Percentiles rank a stretch among this genome's conserved stretches.
phyloP scores from a whole-genome alignment of 2,329 filamentous ascomycete species.

The Microcyclospora pomicola region DNA sequence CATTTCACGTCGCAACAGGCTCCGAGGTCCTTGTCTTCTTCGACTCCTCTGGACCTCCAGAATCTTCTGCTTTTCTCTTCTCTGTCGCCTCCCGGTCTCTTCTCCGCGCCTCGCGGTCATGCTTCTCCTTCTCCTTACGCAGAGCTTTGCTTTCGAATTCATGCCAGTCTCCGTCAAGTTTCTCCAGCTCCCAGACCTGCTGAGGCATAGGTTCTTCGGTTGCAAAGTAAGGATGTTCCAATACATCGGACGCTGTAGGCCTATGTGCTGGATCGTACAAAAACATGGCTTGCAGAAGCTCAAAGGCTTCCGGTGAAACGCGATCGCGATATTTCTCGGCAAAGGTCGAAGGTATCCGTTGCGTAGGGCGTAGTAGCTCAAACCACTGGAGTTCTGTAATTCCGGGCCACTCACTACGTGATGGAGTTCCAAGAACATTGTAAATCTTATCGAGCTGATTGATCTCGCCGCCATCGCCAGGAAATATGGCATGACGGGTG shows the following conservation, averaged over 20 bases:
- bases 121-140: slow-evolving; percentile 71
- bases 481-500: slow-evolving; percentile 82
- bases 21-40: too few relatives aligned
- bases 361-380: slow-evolving; percentile 68
- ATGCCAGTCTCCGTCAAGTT: slow-evolving; percentile 90
- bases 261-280: slow-evolving; percentile 73
- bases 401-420: slow-evolving; percentile 69
- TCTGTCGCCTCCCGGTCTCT: slow-evolving; percentile 28
- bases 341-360: slow-evolving; percentile 61
- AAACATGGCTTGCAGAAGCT: slow-evolving; percentile 74
- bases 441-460: slow-evolving; percentile 97
- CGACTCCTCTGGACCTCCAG: too few relatives aligned
- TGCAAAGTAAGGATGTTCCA: slow-evolving; percentile 80
- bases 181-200: slow-evolving; percentile 69
- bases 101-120: slow-evolving; percentile 42
- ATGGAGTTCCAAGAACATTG: slow-evolving; percentile 77
- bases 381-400: slow-evolving; percentile 96
- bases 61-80: slow-evolving; percentile 20
- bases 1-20: too few relatives aligned
- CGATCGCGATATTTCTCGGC: slow-evolving; percentile 67
- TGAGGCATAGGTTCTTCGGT: slow-evolving; percentile 62
- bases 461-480: slow-evolving; percentile 89
- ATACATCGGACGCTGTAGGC: slow-evolving; percentile 68
- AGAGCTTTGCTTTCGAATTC: slow-evolving; percentile 96
- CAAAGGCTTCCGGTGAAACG: slow-evolving; percentile 73